Evolutionary conservation across 2,329 filamentous ascomycete genomes (phyloP).

Genomic region (Curvularia hawaiiensis): DNA sequence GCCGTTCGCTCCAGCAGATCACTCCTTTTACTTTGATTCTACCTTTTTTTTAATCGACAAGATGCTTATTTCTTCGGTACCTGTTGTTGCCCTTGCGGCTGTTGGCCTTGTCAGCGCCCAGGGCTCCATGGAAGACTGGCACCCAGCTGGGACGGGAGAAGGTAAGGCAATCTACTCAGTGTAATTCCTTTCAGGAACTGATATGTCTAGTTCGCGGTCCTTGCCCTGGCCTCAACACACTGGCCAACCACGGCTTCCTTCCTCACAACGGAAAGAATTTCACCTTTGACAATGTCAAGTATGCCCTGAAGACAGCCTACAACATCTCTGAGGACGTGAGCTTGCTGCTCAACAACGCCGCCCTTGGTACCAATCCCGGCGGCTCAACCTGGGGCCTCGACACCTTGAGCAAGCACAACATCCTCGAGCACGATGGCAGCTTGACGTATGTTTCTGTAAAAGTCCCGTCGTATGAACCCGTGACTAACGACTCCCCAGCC

Average conservation of each 20-base stretch:
- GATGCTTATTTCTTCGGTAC: neutral
- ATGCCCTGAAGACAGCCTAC: slow-evolving; percentile 9
- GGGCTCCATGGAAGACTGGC: slow-evolving; percentile 7
- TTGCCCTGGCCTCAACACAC: slow-evolving; percentile 38
- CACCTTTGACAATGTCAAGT: slow-evolving; percentile 33
- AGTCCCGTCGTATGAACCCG: neutral
- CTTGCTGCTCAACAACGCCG: slow-evolving; percentile 8
- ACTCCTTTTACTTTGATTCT: neutral
- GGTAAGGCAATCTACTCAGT: neutral
- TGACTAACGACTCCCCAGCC: neutral
- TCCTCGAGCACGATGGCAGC: slow-evolving; percentile 57
- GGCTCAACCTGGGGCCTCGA: slow-evolving; percentile 26
- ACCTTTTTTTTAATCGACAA: neutral
- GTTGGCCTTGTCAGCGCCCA: slow-evolving; percentile 1
- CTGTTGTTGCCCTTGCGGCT: neutral
- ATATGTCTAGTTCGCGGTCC: slow-evolving; percentile 16
- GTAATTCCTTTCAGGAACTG: neutral
- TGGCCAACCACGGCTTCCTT: slow-evolving; percentile 40
- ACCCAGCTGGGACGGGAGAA: slow-evolving; percentile 1
- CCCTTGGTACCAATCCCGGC: slow-evolving; percentile 13
- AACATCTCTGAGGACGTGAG: slow-evolving; percentile 12
- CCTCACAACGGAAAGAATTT: slow-evolving; percentile 38
- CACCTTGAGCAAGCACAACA: slow-evolving; percentile 51
- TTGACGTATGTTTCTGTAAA: neutral
- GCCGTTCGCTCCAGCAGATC: neutral